Percentiles rank a stretch among this genome's conserved stretches.
phyloP scores from a whole-genome alignment of 2,329 filamentous ascomycete species.

The Neonectria punicea region DNA sequence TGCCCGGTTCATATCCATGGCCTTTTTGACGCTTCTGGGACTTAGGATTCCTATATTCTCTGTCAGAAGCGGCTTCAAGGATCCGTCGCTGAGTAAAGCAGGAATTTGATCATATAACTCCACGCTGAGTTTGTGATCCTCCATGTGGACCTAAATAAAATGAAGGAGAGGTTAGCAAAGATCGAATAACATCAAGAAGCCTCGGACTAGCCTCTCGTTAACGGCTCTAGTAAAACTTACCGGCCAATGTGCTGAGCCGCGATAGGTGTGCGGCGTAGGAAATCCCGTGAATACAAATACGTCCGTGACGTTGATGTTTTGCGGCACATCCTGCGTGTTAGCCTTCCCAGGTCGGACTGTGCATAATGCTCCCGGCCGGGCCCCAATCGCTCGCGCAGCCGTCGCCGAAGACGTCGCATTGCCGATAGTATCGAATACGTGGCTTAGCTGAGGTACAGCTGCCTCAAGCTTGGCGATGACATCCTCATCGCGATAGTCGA shows the following conservation, averaged over 20 bases:
- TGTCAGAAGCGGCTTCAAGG: neutral
- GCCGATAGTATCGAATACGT: slow-evolving; percentile 56
- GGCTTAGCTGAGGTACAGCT: slow-evolving; percentile 44
- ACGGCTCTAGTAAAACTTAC: slow-evolving; percentile 40
- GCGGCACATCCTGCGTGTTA: slow-evolving; percentile 49
- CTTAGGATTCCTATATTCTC: slow-evolving; percentile 15
- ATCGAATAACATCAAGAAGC: no score
- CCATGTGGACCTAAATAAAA: slow-evolving; percentile 33
- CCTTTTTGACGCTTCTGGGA: neutral
- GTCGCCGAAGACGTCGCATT: slow-evolving; percentile 46
- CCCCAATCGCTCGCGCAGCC: slow-evolving; percentile 42
- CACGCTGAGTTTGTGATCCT: slow-evolving; percentile 23
- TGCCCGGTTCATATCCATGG: slow-evolving; percentile 27
- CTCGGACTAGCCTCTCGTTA: no score
- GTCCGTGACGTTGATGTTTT: slow-evolving; percentile 50
- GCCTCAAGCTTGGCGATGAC: slow-evolving; percentile 48
- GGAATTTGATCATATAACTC: slow-evolving; percentile 10
- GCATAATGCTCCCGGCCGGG: slow-evolving; percentile 45
- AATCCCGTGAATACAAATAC: slow-evolving; percentile 57
- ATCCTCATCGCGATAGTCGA: slow-evolving; percentile 53
- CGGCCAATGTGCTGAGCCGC: slow-evolving; percentile 48
- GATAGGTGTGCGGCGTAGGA: slow-evolving; percentile 52
- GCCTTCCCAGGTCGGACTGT: slow-evolving; percentile 56
- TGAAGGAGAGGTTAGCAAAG: no score
- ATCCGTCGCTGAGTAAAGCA: neutral